Evolutionary conservation across 1,284 basidiomycete species (phyloP), one percentile per base, ranked within the genome.

Genomic region (Cryptococcus deneoformans): DNA sequence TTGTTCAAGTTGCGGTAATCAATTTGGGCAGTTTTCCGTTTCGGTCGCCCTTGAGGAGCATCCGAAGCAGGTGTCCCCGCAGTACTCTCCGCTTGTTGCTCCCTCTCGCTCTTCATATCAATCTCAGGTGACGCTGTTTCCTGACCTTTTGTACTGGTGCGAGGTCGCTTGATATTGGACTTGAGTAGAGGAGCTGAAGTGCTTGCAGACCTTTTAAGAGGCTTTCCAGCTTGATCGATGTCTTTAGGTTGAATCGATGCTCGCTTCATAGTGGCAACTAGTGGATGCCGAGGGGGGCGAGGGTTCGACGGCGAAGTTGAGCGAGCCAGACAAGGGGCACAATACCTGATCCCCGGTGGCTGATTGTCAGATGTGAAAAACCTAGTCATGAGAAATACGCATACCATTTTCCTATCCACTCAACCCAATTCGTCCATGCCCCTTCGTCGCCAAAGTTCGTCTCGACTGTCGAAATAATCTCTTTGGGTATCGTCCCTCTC

Each of bases 1-100:
- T 78, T 67, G 56, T 78, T 74, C 57, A 77, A 61, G 37, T 73
- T 75, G 52, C 71, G 65, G 57, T 78, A 78, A 52, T 78, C 77
- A 1, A 58, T 46, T 34, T 56, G 53, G 29, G 37, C 54, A 9
- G 71, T 73, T 46, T 71, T 66, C 20, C 77, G 67, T 54, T 77
- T 78, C 3, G 76, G 77, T 16, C 75, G 51, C n/a, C 54, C 54
- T 36, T 57, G 52, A 1, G 35, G 20, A 20, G 20, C 20, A 20
- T 20, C 20, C 20, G 20, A 20, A 20, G 20, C 20, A 20, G 20
- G 20, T 20, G 20, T 20, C 20, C 20, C 29, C 20, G 20, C 20
- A 20, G 20, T 29, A 29, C 29, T 29, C 29, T 5, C 29, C 29
- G 3, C 29, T 29, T 29, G 29, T 29, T 29, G 29, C 29, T 29